Evolutionary conservation across 345 rosid genomes (phyloP).

Genomic region (Brassica cretica): DNA sequence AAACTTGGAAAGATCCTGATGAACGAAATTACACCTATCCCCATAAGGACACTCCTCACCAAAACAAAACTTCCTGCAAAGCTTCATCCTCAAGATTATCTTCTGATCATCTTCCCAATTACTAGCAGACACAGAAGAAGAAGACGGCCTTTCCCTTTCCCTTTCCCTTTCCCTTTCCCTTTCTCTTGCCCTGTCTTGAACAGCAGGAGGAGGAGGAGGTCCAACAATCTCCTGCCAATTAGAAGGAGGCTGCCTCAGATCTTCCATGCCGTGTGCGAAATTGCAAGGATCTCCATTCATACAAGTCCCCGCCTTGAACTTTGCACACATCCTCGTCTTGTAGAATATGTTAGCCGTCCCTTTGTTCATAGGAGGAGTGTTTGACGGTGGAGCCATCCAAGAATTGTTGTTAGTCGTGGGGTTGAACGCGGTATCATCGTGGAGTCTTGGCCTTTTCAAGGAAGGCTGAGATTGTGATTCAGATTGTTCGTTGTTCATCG

Average conservation of each 20-base stretch:
- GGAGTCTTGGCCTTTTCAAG: conserved; percentile 60
- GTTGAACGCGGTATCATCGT: conserved; percentile 53
- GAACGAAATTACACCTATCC: conserved; percentile 89
- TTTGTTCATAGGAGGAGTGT: conserved; percentile 51
- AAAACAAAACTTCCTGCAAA: conserved; percentile 86
- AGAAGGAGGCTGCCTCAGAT: conserved; percentile 86
- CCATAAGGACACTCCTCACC: conserved; percentile 98
- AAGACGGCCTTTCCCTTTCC: conserved; percentile 52
- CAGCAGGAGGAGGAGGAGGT: conserved; percentile 12
- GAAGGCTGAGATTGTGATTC: conserved; percentile 44
- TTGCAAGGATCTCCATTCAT: conserved; percentile 91
- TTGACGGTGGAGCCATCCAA: conserved; percentile 31
- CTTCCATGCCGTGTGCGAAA: conserved; percentile 89
- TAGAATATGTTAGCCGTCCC: conserved; percentile 83
- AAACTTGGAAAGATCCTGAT: conserved; percentile 74
- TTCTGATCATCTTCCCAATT: conserved; percentile 87
- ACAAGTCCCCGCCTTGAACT: conserved; percentile 64
- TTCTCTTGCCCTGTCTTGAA: conserved; percentile 25
- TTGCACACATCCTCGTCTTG: conserved; percentile 85
- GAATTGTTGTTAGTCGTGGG: conserved; percentile 14
- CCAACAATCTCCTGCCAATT: conserved; percentile 95
- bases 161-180: conserved; percentile 12
- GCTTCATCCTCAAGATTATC: conserved; percentile 89
- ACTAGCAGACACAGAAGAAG: conserved; percentile 18
- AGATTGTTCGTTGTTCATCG: conserved; percentile 43